Evolutionary conservation across 2,329 filamentous ascomycete species (phyloP).

Genomic region (Epichloe aotearoae): DNA sequence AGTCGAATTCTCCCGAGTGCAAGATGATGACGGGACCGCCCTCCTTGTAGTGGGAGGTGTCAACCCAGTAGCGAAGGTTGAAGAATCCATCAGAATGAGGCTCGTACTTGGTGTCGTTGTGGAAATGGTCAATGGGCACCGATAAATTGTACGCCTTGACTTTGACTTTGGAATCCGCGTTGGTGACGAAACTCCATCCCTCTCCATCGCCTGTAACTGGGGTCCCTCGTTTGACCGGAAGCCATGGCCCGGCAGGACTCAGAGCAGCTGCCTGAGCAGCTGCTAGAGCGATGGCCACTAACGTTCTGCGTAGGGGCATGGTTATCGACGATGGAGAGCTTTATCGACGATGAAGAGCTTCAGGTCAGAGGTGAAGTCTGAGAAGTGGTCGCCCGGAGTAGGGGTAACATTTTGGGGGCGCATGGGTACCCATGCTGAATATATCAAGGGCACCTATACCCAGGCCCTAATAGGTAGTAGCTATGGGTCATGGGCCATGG

Average conservation of each 20-base stretch:
- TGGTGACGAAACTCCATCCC: not conserved
- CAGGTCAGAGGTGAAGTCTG: too few relatives aligned
- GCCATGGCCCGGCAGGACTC: not conserved
- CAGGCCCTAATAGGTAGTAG: too few relatives aligned
- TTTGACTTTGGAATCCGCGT: not conserved
- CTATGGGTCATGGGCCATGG: too few relatives aligned
- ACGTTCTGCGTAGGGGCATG: not conserved
- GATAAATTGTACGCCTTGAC: constrained; percentile 19
- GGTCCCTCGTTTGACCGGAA: not conserved
- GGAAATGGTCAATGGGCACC: constrained; percentile 66
- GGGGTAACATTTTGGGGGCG: not conserved
- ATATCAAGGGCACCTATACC: too few relatives aligned
- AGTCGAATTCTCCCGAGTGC: constrained; percentile 56
- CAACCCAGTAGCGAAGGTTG: constrained; percentile 70
- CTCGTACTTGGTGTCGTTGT: constrained; percentile 64
- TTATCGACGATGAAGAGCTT: not conserved
- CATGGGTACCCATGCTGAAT: too few relatives aligned
- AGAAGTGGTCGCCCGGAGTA: not conserved
- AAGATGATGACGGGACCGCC: constrained; percentile 76
- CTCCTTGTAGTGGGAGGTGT: constrained; percentile 57
- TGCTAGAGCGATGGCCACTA: not conserved
- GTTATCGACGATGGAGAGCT: not conserved
- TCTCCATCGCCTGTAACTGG: not conserved
- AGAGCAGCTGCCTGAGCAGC: not conserved
- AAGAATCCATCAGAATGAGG: constrained; percentile 60